A percentile compares a stretch with the other conserved stretches of the same genome.
These are phyloP conservation scores for Pelargonium australe DNA, from an alignment of 441 rosid genomes.

Conservation along the genomic window DNA sequence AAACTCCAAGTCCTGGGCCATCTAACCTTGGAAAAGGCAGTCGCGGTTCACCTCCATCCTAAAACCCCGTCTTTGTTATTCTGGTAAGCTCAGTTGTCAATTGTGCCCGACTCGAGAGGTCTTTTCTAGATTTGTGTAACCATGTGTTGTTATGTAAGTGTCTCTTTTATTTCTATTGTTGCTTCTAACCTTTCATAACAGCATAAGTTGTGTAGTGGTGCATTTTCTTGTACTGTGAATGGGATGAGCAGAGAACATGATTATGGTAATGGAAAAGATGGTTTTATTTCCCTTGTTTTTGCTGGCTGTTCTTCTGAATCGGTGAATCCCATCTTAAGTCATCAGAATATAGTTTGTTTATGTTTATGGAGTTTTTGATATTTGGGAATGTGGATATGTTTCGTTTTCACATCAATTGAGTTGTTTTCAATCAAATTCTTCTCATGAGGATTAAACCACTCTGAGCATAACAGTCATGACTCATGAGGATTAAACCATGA, in stretches of 20 bases:
- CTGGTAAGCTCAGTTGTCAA: constrained; percentile 24
- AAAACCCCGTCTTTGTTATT: constrained; percentile 10
- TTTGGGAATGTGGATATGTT: neutral
- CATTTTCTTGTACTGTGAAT: constrained; percentile 16
- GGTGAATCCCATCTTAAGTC: neutral
- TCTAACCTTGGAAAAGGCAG: constrained; percentile 35
- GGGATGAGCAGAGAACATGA: constrained; percentile 23
- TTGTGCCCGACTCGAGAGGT: constrained; percentile 55
- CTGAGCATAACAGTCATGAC: no score
- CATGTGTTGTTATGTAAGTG: constrained; percentile 13
- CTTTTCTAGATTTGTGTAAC: constrained; percentile 22
- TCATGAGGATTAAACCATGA: no score
- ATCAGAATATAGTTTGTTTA: neutral
- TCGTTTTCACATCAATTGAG: neutral
- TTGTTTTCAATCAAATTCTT: neutral
- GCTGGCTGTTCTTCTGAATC: neutral
- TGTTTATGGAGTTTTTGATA: neutral
- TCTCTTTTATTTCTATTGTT: constrained; percentile 13
- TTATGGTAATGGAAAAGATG: constrained; percentile 21
- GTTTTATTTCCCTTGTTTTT: constrained; percentile 2
- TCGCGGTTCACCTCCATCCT: constrained; percentile 24
- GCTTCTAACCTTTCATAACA: constrained; percentile 16
- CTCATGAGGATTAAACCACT: no score
- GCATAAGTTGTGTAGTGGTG: constrained; percentile 17
- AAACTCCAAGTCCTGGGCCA: constrained; percentile 46